Conservation (phyloP, 2,329 filamentous ascomycete genomes). For the Volutella citrinella region DNA sequence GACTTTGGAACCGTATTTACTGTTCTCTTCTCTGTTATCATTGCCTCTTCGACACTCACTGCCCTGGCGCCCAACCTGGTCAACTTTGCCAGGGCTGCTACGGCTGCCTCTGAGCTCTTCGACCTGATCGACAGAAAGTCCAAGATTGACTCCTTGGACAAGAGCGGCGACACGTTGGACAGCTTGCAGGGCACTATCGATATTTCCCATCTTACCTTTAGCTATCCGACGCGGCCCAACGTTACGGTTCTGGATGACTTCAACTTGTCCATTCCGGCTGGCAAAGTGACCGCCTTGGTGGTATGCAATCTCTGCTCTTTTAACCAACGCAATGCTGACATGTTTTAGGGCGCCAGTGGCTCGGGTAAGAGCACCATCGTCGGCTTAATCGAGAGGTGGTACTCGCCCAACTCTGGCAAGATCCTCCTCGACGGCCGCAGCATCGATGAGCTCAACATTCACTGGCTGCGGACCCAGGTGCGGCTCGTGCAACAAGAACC, state of each 20-base stretch:
- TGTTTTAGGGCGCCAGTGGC: conserved; percentile 31
- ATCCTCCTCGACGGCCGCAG: conserved; percentile 30
- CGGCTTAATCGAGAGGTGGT: conserved; percentile 36
- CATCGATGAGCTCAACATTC: conserved; percentile 29
- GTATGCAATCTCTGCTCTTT: conserved; percentile 23
- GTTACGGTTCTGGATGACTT: conserved; percentile 38
- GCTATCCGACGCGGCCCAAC: conserved; percentile 40
- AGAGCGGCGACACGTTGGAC: conserved; percentile 22
- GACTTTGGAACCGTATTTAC: conserved; percentile 34
- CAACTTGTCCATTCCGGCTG: conserved; percentile 38
- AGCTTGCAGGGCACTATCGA: conserved; percentile 28
- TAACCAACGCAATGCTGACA: no score
- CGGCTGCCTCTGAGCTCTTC: conserved; percentile 30
- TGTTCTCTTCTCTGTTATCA: conserved; percentile 34
- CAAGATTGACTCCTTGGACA: conserved; percentile 30
- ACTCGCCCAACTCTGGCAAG: conserved; percentile 25
- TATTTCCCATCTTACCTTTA: conserved; percentile 35
- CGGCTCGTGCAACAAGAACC: conserved; percentile 30
- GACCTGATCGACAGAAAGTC: conserved; percentile 32
- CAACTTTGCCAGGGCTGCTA: conserved; percentile 30
- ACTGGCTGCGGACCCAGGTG: conserved; percentile 32
- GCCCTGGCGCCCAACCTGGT: conserved; percentile 31
- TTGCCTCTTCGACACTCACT: conserved; percentile 30
- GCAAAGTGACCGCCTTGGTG: conserved; percentile 39
- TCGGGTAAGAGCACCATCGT: conserved; percentile 36